These are phyloP conservation scores for Cajanus cajan DNA, from an alignment of 306 rosid genomes.

Conservation along the genomic window DNA sequence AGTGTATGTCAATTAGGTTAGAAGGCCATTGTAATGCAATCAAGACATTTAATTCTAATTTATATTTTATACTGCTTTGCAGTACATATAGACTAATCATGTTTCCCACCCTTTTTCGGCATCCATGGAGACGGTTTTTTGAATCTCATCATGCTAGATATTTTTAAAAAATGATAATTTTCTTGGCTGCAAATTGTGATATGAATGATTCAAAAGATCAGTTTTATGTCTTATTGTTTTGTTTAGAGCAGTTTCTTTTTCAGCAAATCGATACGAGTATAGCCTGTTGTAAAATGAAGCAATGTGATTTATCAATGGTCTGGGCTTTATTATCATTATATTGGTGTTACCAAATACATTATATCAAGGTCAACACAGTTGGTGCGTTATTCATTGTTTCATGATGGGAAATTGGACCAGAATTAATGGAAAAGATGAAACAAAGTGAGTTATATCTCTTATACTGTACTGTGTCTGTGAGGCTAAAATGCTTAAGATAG, in stretches of 20 bases:
- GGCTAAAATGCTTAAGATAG: too few relatives aligned
- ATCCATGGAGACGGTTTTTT: neutral
- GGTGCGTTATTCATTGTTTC: neutral
- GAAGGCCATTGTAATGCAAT: slow-evolving; percentile 7
- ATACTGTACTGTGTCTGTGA: neutral
- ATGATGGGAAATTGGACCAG: neutral
- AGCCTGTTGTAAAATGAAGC: neutral
- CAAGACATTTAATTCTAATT: neutral
- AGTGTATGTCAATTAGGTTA: slow-evolving; percentile 25
- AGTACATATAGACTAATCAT: neutral
- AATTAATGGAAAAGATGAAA: neutral
- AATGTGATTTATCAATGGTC: neutral
- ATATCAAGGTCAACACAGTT: neutral
- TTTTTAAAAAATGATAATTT: neutral
- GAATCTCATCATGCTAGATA: neutral
- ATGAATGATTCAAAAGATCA: neutral
- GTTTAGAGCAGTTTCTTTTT: neutral
- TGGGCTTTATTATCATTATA: neutral
- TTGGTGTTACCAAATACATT: neutral
- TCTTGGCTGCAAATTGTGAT: neutral
- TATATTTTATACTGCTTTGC: neutral
- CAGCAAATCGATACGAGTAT: neutral
- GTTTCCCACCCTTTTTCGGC: neutral
- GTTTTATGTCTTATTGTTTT: neutral
- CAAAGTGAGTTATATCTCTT: neutral